Conservation (phyloP, 805 yeast species). For the Candida koratica region DNA sequence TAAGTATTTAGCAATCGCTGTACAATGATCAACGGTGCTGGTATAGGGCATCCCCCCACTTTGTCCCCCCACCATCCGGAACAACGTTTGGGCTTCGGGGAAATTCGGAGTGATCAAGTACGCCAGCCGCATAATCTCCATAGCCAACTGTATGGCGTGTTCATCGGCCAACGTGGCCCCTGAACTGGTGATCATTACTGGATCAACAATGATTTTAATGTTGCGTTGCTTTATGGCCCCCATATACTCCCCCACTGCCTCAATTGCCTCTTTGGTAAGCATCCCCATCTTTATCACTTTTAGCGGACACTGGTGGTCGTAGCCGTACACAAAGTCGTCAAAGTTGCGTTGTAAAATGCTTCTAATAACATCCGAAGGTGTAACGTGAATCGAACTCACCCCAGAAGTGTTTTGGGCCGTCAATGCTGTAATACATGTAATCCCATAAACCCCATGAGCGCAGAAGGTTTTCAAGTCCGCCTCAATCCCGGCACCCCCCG, state of each 20-base stretch:
- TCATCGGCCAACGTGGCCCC: slow-evolving; percentile 58
- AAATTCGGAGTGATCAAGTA: slow-evolving; percentile 72
- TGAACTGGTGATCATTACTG: slow-evolving; percentile 80
- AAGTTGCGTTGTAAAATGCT: slow-evolving; percentile 51
- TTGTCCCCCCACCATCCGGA: slow-evolving; percentile 23
- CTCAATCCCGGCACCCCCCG: slow-evolving; percentile 92
- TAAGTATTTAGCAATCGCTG: slow-evolving; percentile 16
- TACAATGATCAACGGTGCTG: slow-evolving; percentile 32
- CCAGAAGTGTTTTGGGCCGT: slow-evolving; percentile 71
- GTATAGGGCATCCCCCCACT: slow-evolving; percentile 1
- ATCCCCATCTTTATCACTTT: slow-evolving; percentile 77
- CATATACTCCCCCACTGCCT: slow-evolving; percentile 39
- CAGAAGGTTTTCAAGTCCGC: slow-evolving; percentile 81
- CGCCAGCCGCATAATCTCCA: slow-evolving; percentile 50
- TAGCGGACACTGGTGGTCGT: slow-evolving; percentile 30
- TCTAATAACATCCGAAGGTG: slow-evolving; percentile 42
- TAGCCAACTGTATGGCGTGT: slow-evolving; percentile 40
- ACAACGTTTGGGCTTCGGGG: slow-evolving; percentile 54
- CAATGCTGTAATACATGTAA: slow-evolving; percentile 72
- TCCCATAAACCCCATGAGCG: slow-evolving; percentile 70
- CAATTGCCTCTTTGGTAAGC: slow-evolving; percentile 55
- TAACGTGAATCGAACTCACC: slow-evolving; percentile 42
- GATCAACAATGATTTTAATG: slow-evolving; percentile 61
- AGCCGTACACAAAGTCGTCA: slow-evolving; percentile 48
- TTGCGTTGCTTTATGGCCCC: slow-evolving; percentile 22